These are phyloP conservation scores for Simplicillium sp. DNA, from an alignment of 2,329 filamentous ascomycete genomes.

Conservation along the genomic window DNA sequence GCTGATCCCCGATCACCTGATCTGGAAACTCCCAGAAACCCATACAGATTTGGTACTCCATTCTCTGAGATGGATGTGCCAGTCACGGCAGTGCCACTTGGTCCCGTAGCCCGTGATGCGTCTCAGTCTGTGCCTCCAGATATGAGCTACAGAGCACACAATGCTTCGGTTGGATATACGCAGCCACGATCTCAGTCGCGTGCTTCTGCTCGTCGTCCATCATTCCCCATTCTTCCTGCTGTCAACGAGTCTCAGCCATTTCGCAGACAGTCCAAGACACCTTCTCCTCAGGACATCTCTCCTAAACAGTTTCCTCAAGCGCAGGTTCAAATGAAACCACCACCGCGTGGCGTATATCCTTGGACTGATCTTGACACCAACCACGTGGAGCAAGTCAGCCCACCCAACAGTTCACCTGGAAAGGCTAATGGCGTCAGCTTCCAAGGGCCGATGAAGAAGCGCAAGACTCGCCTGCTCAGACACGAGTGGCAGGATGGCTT, in stretches of 20 bases:
- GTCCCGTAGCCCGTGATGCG: constrained; percentile 64
- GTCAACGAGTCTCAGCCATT: constrained; percentile 54
- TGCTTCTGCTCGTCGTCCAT: constrained; percentile 53
- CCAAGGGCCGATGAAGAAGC: constrained; percentile 88
- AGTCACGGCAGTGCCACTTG: constrained; percentile 60
- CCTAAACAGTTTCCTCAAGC: constrained; percentile 23
- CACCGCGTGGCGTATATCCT: constrained; percentile 45
- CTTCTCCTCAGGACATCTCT: constrained; percentile 24
- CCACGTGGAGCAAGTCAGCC: constrained; percentile 35
- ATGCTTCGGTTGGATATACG: constrained; percentile 11
- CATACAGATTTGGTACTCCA: constrained; percentile 75
- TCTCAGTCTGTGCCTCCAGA: constrained; percentile 91
- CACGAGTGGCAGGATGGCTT: constrained; percentile 93
- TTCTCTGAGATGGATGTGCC: constrained; percentile 89
- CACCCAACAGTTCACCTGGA: constrained; percentile 21
- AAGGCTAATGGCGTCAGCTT: constrained; percentile 51
- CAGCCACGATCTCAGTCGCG: constrained; percentile 42
- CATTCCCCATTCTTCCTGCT: constrained; percentile 58
- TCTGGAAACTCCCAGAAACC: constrained; percentile 43
- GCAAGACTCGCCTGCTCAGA: constrained; percentile 77
- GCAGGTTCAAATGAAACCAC: constrained; percentile 35
- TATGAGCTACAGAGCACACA: constrained; percentile 63
- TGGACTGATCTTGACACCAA: constrained; percentile 42
- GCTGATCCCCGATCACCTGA: constrained; percentile 43
- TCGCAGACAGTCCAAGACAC: constrained; percentile 20